Evolutionary conservation across 1,284 basidiomycete genomes (phyloP), one percentile per base, ranked within the genome.

Genomic region (Vanrija pseudolonga): DNA sequence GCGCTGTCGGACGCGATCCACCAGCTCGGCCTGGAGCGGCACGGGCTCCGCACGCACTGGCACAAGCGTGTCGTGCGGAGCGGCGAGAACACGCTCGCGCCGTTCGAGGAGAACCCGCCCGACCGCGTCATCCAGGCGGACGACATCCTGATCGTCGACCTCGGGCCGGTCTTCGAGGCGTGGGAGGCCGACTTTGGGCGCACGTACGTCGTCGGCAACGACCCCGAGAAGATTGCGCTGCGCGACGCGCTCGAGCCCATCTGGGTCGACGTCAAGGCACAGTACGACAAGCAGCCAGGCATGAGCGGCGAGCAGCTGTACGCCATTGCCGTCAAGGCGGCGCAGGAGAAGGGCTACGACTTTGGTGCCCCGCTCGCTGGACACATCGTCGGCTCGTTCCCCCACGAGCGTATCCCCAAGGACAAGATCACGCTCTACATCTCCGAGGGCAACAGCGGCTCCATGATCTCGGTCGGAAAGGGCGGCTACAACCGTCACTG

Each of bases 401-500:
- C 58, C 1, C 58, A 60, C 47, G 58, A 60, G 39, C 58, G 58
- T 12, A 60, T 60, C 47, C 58, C 58, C 6, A 41, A 38, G 2
- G 58, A 60, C 55, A 60, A 60, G 58, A 39, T 60, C 28, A 44
- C 49, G 2, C 55, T 60, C 17, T 60, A 60, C 55, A 56, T 60
- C 19, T 28, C 52, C 6, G 39, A 56, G 19, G 58, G 47, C 2
- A 56, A 51, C 40, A 9, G 24, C 23, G 22, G 20, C 38, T 50
- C 55, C 28, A 51, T 60, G 49, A 23, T 22, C 8, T 19, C 51
- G 2, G 11, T 24, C 18, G 55, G 52, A 38, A 56, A 56, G 55
- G 26, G 38, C 18, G 58, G 58, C 0, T 38, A 46, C 58, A 43
- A 37, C 22, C 45, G 58, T 12, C 54, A 60, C 45, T 60, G 55